Base-by-base conservation (phyloP, 305 asterid genomes). In the Fraxinus sp. region DNA sequence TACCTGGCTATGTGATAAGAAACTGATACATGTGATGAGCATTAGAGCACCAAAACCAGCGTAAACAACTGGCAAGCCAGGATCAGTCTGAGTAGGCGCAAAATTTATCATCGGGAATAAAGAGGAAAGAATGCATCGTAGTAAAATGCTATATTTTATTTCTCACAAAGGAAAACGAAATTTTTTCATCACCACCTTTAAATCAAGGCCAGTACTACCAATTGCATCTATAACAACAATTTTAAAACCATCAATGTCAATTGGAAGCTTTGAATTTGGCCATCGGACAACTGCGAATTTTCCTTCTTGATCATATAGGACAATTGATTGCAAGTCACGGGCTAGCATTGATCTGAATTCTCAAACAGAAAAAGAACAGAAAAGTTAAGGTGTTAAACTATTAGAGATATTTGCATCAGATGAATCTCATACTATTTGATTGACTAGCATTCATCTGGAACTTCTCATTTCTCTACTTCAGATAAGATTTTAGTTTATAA, bases 1-100 rank as follows among this genome's bases (percentile, higher is more conserved):
- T 79, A 93, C 99, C 97, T 94, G 99, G 73, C 94, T 83, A 84
- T 94, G 97, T 32, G 99, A 94, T 80, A 93, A 81, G 78, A 89
- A 94, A 85, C 98, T 91, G 89, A 96, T 84, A 87, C 97, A 90
- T 26, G 99, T 93, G 26, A 98, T 92, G 89, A 96, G 96, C 95
- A 96, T 94, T 37, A 94, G 85, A 84, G 92, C 91, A 66, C 98
- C 99, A 85, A 96, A 93, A 79, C 96, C 98, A 78, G 93, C 93
- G 71, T 96, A 93, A 77, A 91, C 96, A 79, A 92, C 77, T 20
- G 97, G 97, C 82, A 92, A 96, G 41, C 97, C 98, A 4, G 97
- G 96, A 78, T 96, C 99, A 32, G 91, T 94, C 99, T 94, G 91
- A 24, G 22, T 46, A 46, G 18, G 74, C 80, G 30, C 82, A 57